Evolutionary conservation across 1,284 basidiomycete genomes (phyloP).

Genomic region (Puccinia triticina): DNA sequence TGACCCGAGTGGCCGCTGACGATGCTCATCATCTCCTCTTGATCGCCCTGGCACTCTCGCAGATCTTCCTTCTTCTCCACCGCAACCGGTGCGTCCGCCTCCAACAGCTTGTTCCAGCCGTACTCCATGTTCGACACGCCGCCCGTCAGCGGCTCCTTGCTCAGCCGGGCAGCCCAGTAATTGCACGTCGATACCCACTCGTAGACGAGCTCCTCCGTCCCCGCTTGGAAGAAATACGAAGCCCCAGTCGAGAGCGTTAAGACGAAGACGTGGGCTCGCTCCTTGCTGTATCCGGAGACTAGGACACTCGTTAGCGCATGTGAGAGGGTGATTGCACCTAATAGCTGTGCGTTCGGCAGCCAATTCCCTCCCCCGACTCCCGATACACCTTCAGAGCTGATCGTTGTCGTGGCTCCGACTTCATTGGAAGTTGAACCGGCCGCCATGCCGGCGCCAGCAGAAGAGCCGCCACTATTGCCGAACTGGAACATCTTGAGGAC

Average conservation of each 20-base stretch:
- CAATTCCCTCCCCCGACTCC: slow-evolving; percentile 93
- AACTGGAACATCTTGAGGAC: slow-evolving; percentile 84
- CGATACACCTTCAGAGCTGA: slow-evolving; percentile 59
- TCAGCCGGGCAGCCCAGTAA: slow-evolving; percentile 93
- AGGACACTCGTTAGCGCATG: slow-evolving; percentile 85
- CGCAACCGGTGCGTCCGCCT: slow-evolving; percentile 67
- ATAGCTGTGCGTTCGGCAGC: slow-evolving; percentile 85
- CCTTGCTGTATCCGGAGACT: slow-evolving; percentile 86
- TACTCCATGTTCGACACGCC: slow-evolving; percentile 99
- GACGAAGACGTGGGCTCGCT: slow-evolving; percentile 92
- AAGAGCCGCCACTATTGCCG: slow-evolving; percentile 47
- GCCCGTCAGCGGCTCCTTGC: slow-evolving; percentile 88
- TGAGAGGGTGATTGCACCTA: slow-evolving; percentile 78
- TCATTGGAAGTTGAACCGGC: slow-evolving; percentile 13
- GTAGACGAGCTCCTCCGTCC: slow-evolving; percentile 92
- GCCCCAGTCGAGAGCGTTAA: slow-evolving; percentile 83
- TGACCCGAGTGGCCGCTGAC: slow-evolving; percentile 56
- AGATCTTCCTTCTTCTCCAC: slow-evolving; percentile 61
- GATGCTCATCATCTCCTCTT: slow-evolving; percentile 63
- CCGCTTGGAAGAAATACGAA: slow-evolving; percentile 94
- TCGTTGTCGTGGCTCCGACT: slow-evolving; percentile 60
- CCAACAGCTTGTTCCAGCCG: slow-evolving; percentile 83
- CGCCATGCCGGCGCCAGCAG: slow-evolving; percentile 45
- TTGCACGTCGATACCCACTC: slow-evolving; percentile 99
- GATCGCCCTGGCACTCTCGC: slow-evolving; percentile 61